Percentiles rank a stretch among this genome's conserved stretches.
These are phyloP conservation scores for Podochytrium sp. DNA, from an alignment of 192 early-diverging fungal species.

Conservation along the genomic window DNA sequence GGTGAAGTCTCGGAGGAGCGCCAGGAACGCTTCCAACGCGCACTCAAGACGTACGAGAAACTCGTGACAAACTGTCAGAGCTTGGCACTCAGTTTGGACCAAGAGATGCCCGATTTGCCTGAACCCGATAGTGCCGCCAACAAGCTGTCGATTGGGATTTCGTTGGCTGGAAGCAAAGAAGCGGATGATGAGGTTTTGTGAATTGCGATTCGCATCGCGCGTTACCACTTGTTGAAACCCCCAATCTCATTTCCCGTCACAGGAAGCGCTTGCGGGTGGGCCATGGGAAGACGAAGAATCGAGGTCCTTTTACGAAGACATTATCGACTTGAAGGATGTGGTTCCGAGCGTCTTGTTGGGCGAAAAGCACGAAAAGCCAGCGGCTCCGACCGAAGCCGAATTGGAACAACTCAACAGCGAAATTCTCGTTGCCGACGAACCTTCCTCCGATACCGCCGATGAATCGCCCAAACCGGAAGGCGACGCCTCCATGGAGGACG, in stretches of 20 bases:
- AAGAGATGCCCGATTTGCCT: constrained; percentile 77
- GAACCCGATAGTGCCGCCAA: constrained; percentile 64
- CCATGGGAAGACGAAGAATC: constrained; percentile 96
- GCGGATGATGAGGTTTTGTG: constrained; percentile 32
- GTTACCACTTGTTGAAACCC: neutral
- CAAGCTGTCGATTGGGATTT: constrained; percentile 33
- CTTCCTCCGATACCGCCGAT: constrained; percentile 20
- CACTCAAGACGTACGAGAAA: constrained; percentile 71
- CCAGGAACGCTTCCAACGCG: constrained; percentile 75
- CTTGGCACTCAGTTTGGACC: constrained; percentile 74
- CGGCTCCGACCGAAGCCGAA: constrained; percentile 17
- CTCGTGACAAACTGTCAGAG: constrained; percentile 56
- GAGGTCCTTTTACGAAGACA: constrained; percentile 84
- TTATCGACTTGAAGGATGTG: constrained; percentile 76
- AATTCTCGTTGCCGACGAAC: constrained; percentile 33
- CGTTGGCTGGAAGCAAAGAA: neutral
- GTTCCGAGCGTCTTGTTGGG: constrained; percentile 87
- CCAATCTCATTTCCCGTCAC: constrained; percentile 3
- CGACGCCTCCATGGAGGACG: neutral
- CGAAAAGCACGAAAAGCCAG: constrained; percentile 41
- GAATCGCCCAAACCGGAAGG: constrained; percentile 23
- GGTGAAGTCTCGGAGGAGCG: constrained; percentile 82
- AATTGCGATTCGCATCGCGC: too few species aligned
- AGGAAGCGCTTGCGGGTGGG: constrained; percentile 40
- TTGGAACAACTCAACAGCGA: constrained; percentile 43